Evolutionary conservation across 345 rosid genomes (phyloP).

Genomic region (Nephelium lappaceum): DNA sequence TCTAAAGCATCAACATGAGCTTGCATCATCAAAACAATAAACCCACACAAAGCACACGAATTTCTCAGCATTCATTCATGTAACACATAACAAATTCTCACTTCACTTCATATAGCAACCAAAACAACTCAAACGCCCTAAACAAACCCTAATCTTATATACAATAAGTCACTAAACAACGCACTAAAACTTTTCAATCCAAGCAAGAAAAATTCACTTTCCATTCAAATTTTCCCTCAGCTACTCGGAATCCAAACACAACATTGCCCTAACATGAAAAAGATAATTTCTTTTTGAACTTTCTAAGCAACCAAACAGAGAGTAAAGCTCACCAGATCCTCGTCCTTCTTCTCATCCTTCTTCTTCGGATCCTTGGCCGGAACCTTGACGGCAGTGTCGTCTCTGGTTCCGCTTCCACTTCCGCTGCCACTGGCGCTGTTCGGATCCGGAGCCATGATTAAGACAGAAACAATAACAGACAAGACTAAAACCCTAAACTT

Average conservation of each 20-base stretch:
- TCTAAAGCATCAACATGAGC: not conserved
- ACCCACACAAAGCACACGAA: not conserved
- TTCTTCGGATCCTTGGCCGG: conserved; percentile 86
- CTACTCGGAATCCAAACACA: not conserved
- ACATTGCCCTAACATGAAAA: not conserved
- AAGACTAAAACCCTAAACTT: conserved; percentile 6
- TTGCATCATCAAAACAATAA: not conserved
- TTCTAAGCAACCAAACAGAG: not conserved
- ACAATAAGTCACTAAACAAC: not conserved
- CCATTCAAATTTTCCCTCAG: not conserved
- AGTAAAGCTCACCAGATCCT: conserved; percentile 68
- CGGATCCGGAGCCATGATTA: conserved; percentile 53
- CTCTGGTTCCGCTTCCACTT: conserved; percentile 47
- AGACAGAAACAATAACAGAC: not conserved
- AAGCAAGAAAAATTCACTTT: not conserved
- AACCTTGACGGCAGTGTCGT: conserved; percentile 56
- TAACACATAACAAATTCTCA: not conserved
- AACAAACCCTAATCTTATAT: not conserved
- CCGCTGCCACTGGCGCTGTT: conserved; percentile 51
- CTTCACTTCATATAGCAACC: not conserved
- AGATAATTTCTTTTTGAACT: not conserved
- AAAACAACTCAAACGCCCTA: not conserved
- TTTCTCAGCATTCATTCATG: not conserved
- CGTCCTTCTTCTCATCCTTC: conserved; percentile 91
- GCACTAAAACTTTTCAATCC: not conserved